Conservation (phyloP, 2,329 filamentous ascomycete genomes). For the Penicillium paneum region DNA sequence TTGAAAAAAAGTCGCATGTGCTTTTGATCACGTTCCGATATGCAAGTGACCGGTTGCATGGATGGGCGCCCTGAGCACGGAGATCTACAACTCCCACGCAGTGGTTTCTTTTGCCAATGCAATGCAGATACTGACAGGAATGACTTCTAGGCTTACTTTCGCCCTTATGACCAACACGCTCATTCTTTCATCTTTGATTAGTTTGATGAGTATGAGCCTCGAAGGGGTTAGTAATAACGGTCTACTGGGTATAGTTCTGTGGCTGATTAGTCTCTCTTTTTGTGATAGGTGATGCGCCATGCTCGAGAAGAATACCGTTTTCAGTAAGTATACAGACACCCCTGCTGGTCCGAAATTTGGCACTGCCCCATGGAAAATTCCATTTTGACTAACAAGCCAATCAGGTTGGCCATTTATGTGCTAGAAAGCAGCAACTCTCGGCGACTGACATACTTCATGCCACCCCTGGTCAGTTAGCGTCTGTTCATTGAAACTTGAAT, state of each 20-base stretch:
- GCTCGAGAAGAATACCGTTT: constrained; percentile 61
- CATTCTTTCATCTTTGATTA: constrained; percentile 58
- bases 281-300: constrained; percentile 56
- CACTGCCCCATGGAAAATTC: not conserved
- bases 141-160: constrained; percentile 51
- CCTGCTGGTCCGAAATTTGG: not conserved
- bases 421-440: constrained; percentile 47
- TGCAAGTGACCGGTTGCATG: constrained; percentile 9
- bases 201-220: constrained; percentile 57
- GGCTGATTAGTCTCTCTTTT: not conserved
- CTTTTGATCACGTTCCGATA: constrained; percentile 35
- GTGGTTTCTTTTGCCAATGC: not conserved
- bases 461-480: constrained; percentile 41
- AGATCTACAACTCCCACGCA: constrained; percentile 18
- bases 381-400: constrained; percentile 11
- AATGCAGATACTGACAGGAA: constrained; percentile 12
- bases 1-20: constrained; percentile 27
- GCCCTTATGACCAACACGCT: constrained; percentile 60
- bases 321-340: constrained; percentile 44
- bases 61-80: not conserved
- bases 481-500: not conserved
- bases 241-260: not conserved
- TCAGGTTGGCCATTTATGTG: constrained; percentile 44
- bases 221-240: constrained; percentile 47
- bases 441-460: constrained; percentile 48